Percentiles rank a stretch among this genome's conserved stretches.
Evolutionary conservation across 2,329 filamentous ascomycete species (phyloP).

Genomic region (Ophiocordyceps camponoti-saundersi): DNA sequence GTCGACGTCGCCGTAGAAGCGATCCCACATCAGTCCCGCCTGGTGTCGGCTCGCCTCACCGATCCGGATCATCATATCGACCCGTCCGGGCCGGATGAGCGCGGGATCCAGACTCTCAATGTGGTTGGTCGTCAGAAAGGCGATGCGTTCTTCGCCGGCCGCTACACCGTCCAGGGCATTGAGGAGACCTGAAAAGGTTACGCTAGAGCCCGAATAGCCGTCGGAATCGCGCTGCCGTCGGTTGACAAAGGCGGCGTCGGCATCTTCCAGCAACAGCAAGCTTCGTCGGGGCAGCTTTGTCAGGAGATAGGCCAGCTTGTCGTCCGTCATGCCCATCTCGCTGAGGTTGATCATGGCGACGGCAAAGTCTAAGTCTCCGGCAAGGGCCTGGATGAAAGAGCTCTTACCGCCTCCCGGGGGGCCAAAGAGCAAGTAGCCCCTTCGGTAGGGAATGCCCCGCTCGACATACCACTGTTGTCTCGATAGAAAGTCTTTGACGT

Average conservation of each 20-base stretch:
- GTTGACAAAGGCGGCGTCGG: constrained; percentile 80
- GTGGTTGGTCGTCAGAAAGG: constrained; percentile 91
- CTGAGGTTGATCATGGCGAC: constrained; percentile 87
- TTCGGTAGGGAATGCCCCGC: constrained; percentile 81
- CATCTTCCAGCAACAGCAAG: constrained; percentile 73
- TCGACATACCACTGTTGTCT: constrained; percentile 82
- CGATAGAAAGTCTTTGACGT: constrained; percentile 67
- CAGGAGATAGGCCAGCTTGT: constrained; percentile 70
- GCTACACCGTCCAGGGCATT: constrained; percentile 84
- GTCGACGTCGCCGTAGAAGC: constrained; percentile 83
- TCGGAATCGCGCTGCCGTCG: constrained; percentile 60
- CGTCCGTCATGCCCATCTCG: constrained; percentile 78
- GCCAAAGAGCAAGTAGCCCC: constrained; percentile 78
- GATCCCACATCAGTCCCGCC: constrained; percentile 76
- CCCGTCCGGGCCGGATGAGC: constrained; percentile 74
- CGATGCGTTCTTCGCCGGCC: constrained; percentile 81
- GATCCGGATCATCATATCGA: constrained; percentile 84
- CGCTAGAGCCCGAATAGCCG: constrained; percentile 72
- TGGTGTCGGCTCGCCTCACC: constrained; percentile 78
- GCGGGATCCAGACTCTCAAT: constrained; percentile 80
- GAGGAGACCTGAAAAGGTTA: constrained; percentile 84
- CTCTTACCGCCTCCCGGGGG: constrained; percentile 88
- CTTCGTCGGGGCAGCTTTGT: constrained; percentile 73
- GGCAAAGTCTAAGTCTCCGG: constrained; percentile 80
- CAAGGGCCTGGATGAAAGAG: constrained; percentile 88